Conservation (phyloP, 768 basidiomycete species). For the Fistulinella prunicolor region DNA sequence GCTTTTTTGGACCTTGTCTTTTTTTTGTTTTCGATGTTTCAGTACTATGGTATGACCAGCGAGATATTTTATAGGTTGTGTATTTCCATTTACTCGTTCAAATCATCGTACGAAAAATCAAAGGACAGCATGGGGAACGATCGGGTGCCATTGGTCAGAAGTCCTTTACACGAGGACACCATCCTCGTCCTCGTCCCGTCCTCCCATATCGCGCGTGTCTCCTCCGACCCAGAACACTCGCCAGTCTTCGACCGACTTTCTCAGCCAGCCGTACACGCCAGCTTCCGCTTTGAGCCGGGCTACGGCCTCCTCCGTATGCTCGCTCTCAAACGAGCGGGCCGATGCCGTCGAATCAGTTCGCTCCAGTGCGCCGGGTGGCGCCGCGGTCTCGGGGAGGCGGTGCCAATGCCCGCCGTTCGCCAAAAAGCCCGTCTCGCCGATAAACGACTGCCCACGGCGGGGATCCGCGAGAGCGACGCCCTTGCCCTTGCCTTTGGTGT, state of each 20-base stretch:
- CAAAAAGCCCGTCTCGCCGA: slow-evolving; percentile 57
- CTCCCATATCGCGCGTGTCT: slow-evolving; percentile 32
- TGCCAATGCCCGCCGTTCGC: slow-evolving; percentile 50
- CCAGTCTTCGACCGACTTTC: slow-evolving; percentile 72
- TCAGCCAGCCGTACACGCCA: slow-evolving; percentile 77
- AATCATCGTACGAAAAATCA: background rate
- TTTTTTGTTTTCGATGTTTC: slow-evolving; percentile 13
- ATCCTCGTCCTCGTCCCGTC: slow-evolving; percentile 28
- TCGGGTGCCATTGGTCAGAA: background rate
- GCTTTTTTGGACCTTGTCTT: slow-evolving; percentile 17
- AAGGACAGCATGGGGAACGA: background rate
- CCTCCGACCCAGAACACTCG: slow-evolving; percentile 83
- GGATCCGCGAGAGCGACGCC: slow-evolving; percentile 43
- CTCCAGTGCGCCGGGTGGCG: slow-evolving; percentile 32
- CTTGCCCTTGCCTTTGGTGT: slow-evolving; percentile 43
- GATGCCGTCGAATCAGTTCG: slow-evolving; percentile 49
- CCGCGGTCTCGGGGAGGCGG: slow-evolving; percentile 19
- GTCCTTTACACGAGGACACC: slow-evolving; percentile 27
- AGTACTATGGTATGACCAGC: slow-evolving; percentile 15
- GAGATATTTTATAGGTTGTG: slow-evolving; percentile 13
- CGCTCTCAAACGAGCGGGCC: slow-evolving; percentile 44
- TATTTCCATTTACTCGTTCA: slow-evolving; percentile 1
- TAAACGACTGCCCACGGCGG: slow-evolving; percentile 54
- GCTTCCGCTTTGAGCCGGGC: slow-evolving; percentile 49
- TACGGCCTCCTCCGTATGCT: slow-evolving; percentile 51